A percentile compares a stretch with the other conserved stretches of the same genome.
phyloP scores from a whole-genome alignment of 2,329 filamentous ascomycete genomes.

The Pseudocercospora fuligena region DNA sequence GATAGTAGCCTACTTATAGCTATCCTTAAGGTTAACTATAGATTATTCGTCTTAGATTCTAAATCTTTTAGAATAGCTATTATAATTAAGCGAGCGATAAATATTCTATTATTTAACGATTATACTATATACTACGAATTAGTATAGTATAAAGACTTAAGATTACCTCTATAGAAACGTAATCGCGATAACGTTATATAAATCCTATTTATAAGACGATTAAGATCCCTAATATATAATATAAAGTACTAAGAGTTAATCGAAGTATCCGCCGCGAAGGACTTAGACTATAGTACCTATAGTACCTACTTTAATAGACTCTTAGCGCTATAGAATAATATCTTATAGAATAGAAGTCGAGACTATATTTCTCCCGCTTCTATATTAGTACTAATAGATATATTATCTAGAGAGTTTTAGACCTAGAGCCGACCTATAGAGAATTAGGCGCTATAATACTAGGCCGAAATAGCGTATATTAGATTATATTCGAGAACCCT shows the following conservation, averaged over 20 bases:
- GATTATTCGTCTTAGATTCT: too few species aligned
- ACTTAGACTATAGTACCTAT: neutral
- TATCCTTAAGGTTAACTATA: neutral
- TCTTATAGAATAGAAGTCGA: neutral
- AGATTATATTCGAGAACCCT: neutral
- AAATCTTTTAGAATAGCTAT: neutral
- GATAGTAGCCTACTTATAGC: neutral
- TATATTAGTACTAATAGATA: neutral
- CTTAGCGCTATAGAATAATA: neutral
- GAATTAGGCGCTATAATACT: neutral
- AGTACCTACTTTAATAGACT: neutral
- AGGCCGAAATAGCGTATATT: neutral
- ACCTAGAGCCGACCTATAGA: neutral
- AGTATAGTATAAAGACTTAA: neutral
- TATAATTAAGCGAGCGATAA: neutral
- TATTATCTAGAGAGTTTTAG: neutral
- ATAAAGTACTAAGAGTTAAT: neutral
- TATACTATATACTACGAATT: neutral
- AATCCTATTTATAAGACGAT: conserved; percentile 22
- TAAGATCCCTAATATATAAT: neutral
- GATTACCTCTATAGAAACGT: conserved; percentile 28
- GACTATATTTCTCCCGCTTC: neutral
- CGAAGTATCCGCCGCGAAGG: neutral
- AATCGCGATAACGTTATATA: conserved; percentile 14
- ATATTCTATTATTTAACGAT: neutral